Evolutionary conservation across 129 eudicot species (phyloP), one percentile per base, ranked within the genome.

Genomic region (Glebionis coronaria): DNA sequence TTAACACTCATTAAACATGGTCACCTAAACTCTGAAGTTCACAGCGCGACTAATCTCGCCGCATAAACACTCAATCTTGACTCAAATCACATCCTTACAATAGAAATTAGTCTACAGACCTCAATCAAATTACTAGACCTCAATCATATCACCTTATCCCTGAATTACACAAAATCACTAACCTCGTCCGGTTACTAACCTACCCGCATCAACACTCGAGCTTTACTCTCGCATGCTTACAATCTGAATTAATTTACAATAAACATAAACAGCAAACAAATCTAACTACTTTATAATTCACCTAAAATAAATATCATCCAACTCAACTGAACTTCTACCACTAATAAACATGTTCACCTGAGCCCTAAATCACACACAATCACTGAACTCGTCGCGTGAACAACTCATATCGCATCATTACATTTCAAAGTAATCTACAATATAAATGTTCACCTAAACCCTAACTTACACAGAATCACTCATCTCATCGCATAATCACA

Each of bases 281-380:
- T 73, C 64, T 42, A 25, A 40, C 57, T 64, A 42, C 58, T 15
- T 63, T 51, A 0, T 6, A 52, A 28, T 16, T 55, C 78, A 50
- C 11, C 44, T 14, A 23, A 56, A 18, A 71, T 10, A 47, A 45
- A 51, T 50, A 61, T 14, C 64, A 42, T 56, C 13, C 18, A 61
- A 44, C 9, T 56, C 60, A 75, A 60, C 54, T 50, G 46, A 60
- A 68, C 29, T 51, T 53, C 70, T 9, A 50, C 4, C 61, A 28
- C 38, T 31, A n/a, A 49, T 35, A 74, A 35, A 61, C 52, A 35
- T 25, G 19, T 58, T 75, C 74, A 21, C 47, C 0, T 55, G 23
- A 47, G 8, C 92, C 93, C 95, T 88, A 76, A 77, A 15, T 51
- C 61, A 73, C 80, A 55, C 55, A 4, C 31, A 72, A 56, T 35